A percentile compares a stretch with the other conserved stretches of the same genome.
Evolutionary conservation across 2,329 filamentous ascomycete genomes (phyloP).

Genomic region (Lasiodiplodia theobromae): DNA sequence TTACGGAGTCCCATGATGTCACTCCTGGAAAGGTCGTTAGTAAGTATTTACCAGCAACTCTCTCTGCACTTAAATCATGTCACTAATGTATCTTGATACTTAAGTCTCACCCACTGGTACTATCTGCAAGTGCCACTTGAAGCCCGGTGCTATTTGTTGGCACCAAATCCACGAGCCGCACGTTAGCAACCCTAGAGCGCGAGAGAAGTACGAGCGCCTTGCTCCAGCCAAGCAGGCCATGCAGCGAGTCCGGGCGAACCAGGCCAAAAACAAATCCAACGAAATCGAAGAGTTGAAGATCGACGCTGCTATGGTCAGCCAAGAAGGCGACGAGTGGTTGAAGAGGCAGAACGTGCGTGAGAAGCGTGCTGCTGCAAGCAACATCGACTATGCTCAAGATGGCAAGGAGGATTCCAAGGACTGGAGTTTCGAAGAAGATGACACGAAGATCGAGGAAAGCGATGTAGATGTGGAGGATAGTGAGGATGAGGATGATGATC

Average conservation of each 20-base stretch:
- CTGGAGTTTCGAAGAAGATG: neutral
- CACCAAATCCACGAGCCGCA: neutral
- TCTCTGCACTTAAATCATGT: neutral
- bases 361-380: neutral
- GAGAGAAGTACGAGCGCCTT: neutral
- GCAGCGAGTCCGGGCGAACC: neutral
- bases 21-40: neutral
- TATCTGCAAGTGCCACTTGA: neutral
- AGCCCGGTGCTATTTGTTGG: neutral
- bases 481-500: neutral
- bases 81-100: too few relatives aligned
- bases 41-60: neutral
- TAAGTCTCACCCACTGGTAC: neutral
- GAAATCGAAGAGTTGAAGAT: neutral
- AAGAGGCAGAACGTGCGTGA: neutral
- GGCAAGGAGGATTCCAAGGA: neutral
- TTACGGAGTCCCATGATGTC: too few relatives aligned
- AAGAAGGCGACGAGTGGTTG: neutral
- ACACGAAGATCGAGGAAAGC: neutral
- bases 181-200: neutral
- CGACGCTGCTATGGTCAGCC: fast-evolving
- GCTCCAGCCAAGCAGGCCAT: neutral
- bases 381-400: neutral
- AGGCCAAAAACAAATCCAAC: too few relatives aligned
- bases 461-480: neutral